Evolutionary conservation across 2,329 filamentous ascomycete species (phyloP).

Genomic region (Aureobasidium sp.): DNA sequence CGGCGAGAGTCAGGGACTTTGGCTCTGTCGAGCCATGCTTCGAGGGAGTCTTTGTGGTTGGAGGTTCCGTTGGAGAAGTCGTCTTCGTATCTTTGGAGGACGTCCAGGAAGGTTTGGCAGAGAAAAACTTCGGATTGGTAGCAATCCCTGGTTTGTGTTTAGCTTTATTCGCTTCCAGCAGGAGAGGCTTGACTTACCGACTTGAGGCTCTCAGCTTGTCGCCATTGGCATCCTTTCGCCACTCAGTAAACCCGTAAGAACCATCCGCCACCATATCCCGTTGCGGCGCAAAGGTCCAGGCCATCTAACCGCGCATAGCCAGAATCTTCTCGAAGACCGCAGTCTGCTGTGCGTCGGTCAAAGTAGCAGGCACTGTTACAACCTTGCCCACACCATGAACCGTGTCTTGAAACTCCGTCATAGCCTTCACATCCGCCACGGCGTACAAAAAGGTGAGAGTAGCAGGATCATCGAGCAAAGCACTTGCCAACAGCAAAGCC

Average conservation of each 20-base stretch:
- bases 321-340: neutral
- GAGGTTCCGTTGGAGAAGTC: neutral
- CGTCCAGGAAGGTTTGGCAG: neutral
- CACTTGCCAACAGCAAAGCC: neutral
- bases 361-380: neutral
- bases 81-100: neutral
- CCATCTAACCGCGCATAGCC: neutral
- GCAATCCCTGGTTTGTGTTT: fast-evolving
- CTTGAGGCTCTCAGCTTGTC: neutral
- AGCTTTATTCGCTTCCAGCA: neutral
- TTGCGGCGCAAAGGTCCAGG: neutral
- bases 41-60: neutral
- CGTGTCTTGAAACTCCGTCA: neutral
- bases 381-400: neutral
- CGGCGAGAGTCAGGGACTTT: neutral
- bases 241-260: neutral
- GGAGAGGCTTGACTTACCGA: neutral
- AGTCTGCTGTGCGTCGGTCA: neutral
- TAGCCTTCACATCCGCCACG: neutral
- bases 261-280: neutral
- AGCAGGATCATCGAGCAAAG: neutral
- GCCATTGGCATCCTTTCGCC: neutral
- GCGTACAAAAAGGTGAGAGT: neutral
- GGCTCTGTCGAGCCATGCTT: neutral
- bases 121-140: neutral